Percentiles rank a stretch among this genome's conserved stretches.
Conservation (phyloP, 768 basidiomycete species). For the Leucosporidium creatinivorum region DNA sequence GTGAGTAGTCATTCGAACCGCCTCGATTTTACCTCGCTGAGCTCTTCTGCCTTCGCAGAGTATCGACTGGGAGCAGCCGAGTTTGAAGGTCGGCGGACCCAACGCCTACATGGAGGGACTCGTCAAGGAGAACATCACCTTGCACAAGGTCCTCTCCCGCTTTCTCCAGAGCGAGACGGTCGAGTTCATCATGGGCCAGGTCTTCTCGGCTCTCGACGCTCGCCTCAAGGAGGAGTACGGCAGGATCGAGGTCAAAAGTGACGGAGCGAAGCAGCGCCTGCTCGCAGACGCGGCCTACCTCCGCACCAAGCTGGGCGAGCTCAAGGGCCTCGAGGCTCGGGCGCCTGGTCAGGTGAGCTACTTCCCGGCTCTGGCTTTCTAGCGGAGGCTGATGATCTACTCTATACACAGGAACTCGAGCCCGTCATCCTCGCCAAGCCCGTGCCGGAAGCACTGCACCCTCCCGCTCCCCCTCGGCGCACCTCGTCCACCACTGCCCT, state of each 20-base stretch:
- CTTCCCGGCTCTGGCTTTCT: too few relatives aligned
- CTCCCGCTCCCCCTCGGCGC: constrained; percentile 2
- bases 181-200: constrained; percentile 90
- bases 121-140: constrained; percentile 86
- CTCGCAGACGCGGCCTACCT: constrained; percentile 31
- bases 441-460: not conserved
- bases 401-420: constrained; percentile 22
- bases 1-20: constrained; percentile 42
- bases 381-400: not conserved
- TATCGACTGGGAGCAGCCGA: constrained; percentile 66
- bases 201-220: constrained; percentile 86
- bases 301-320: constrained; percentile 23
- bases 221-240: constrained; percentile 78
- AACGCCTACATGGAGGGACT: constrained; percentile 90
- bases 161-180: constrained; percentile 72
- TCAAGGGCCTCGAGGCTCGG: constrained; percentile 30
- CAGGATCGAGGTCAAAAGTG: constrained; percentile 70
- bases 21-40: not conserved
- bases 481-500: not conserved
- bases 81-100: constrained; percentile 44
- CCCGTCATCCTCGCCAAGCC: constrained; percentile 22
- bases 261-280: constrained; percentile 71
- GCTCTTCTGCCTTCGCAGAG: constrained; percentile 45
- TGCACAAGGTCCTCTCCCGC: constrained; percentile 91
- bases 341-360: constrained; percentile 18